These are phyloP conservation scores for Zhuliangozyma parablackwelliae DNA, from an alignment of 1,139 yeast species.

Conservation along the genomic window DNA sequence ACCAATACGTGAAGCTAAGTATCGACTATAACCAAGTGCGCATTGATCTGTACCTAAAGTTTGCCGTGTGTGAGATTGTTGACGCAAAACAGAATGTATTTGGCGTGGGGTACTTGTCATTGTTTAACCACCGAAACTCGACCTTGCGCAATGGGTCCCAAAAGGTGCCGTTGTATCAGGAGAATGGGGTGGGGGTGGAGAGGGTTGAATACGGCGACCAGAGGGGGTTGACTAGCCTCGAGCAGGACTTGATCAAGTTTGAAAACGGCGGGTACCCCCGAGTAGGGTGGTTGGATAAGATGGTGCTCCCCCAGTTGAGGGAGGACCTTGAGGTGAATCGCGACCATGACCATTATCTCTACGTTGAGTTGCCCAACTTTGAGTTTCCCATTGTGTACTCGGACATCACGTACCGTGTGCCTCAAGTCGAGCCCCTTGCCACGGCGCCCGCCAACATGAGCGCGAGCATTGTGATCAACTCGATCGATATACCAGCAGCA, in stretches of 20 bases:
- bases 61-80: slow-evolving; percentile 64
- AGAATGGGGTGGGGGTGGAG: not conserved
- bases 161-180: slow-evolving; percentile 25
- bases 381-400: slow-evolving; percentile 80
- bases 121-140: slow-evolving; percentile 47
- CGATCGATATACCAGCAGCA: slow-evolving; percentile 27
- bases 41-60: slow-evolving; percentile 52
- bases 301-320: slow-evolving; percentile 60
- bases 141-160: slow-evolving; percentile 36
- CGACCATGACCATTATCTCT: slow-evolving; percentile 41
- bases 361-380: slow-evolving; percentile 70
- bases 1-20: slow-evolving; percentile 66
- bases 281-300: slow-evolving; percentile 72
- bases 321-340: slow-evolving; percentile 18
- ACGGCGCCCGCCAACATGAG: slow-evolving; percentile 6
- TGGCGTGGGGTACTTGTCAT: slow-evolving; percentile 55
- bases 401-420: slow-evolving; percentile 38
- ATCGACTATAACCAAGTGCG: slow-evolving; percentile 67
- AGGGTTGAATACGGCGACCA: slow-evolving; percentile 21
- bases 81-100: slow-evolving; percentile 47
- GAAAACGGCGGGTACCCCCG: slow-evolving; percentile 63
- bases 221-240: slow-evolving; percentile 34
- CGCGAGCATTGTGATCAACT: slow-evolving; percentile 29
- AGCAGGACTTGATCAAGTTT: slow-evolving; percentile 54
- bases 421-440: slow-evolving; percentile 10